A percentile compares a stretch with the other conserved stretches of the same genome.
Evolutionary conservation across 2,329 filamentous ascomycete genomes (phyloP).

Genomic region (Diaporthe vexans): DNA sequence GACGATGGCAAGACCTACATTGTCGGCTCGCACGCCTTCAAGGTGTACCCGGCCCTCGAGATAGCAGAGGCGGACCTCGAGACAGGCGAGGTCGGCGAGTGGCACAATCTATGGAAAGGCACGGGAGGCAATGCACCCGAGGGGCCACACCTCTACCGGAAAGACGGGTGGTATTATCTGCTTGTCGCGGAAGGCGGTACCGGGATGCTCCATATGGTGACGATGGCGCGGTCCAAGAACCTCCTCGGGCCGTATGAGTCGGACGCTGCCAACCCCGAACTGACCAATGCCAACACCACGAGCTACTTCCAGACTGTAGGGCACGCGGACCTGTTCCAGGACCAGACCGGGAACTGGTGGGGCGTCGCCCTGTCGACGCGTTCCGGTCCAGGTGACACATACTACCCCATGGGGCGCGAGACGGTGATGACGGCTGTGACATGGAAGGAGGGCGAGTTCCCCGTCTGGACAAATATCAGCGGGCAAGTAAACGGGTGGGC

Average conservation of each 20-base stretch:
- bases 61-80: constrained; percentile 56
- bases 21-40: constrained; percentile 56
- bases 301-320: constrained; percentile 67
- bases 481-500: constrained; percentile 49
- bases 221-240: constrained; percentile 59
- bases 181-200: constrained; percentile 68
- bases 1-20: constrained; percentile 68
- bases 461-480: constrained; percentile 52
- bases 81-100: constrained; percentile 56
- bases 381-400: constrained; percentile 53
- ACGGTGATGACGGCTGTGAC: constrained; percentile 56
- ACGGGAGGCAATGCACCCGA: constrained; percentile 61
- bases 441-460: constrained; percentile 54
- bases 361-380: constrained; percentile 57
- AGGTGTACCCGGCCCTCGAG: constrained; percentile 56
- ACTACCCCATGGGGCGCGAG: constrained; percentile 61
- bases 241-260: constrained; percentile 61
- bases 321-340: constrained; percentile 70
- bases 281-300: constrained; percentile 60
- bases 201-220: constrained; percentile 62
- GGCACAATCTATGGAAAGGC: constrained; percentile 62
- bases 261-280: constrained; percentile 59
- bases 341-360: constrained; percentile 58
- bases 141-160: constrained; percentile 67
- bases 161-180: constrained; percentile 66